Evolutionary conservation across 176 grass and related monocot species (phyloP), one percentile per base, ranked within the genome.

Genomic region (Guadua angustifolia): DNA sequence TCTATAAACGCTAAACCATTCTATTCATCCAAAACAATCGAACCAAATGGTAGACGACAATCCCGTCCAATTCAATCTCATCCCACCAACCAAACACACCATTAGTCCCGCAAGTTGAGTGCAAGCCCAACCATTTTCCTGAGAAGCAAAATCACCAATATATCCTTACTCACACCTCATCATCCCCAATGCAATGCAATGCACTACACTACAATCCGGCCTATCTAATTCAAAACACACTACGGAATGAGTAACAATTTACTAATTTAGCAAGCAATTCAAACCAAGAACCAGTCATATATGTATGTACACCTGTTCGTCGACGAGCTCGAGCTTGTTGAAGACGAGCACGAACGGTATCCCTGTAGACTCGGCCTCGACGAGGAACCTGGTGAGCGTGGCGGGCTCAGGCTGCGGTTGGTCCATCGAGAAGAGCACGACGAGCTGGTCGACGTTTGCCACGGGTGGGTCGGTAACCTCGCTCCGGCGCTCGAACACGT

Each of bases 371-470:
- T 95, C 93, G 5, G 95, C 95, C 45, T 98, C 95, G 42, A 98
- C 89, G 67, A 98, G 90, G 85, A 98, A 98, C 86, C 95, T 75
- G 7, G 95, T 98, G 65, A 98, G 91, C 50, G 83, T 92, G 81
- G 90, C 90, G 8, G 93, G 93, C 82, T 98, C 93, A 5, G 88
- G 84, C 82, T 69, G 68, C 0, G 95, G 95, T 82, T 93, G 91
- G 82, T 95, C 89, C 36, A 98, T 76, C 13, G 95, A 87, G 77
- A 98, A 98, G 36, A 98, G 91, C 38, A 98, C 83, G 67, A 95
- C 26, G 22, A 98, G 83, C 17, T 74, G 84, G 76, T 95, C 89
- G 19, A 98, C 95, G 69, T 98, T 98, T 51, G 95, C 93, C 35
- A 98, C 85, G 2, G 93, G 93, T 13, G 95, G 93, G 77, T 95